Conservation (phyloP, 1,284 basidiomycete genomes). For the Acaromyces ingoldii region DNA sequence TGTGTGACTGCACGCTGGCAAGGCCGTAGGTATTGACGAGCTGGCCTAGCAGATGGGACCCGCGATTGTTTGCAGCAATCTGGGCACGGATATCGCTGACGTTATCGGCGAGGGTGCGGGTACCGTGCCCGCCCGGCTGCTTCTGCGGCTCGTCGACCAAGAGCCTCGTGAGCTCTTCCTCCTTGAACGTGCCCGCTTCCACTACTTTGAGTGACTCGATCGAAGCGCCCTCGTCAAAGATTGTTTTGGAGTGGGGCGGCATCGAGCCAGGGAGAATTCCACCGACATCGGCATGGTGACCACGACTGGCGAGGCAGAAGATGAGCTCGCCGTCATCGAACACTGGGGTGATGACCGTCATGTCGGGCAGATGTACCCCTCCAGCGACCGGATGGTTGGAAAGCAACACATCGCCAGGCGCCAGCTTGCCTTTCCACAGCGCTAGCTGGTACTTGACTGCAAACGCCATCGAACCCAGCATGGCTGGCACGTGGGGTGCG, state of each 20-base stretch:
- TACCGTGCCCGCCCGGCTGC: constrained; percentile 57
- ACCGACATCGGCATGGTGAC: constrained; percentile 63
- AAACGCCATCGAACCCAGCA: constrained; percentile 57
- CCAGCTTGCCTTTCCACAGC: constrained; percentile 53
- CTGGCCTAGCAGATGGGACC: constrained; percentile 55
- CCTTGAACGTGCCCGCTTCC: constrained; percentile 71
- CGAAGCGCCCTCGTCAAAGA: constrained; percentile 90
- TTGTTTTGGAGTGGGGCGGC: constrained; percentile 83
- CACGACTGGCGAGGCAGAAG: constrained; percentile 85
- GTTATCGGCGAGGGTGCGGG: constrained; percentile 65
- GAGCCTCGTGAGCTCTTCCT: constrained; percentile 66
- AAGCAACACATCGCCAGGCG: constrained; percentile 84
- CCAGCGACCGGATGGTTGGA: constrained; percentile 83
- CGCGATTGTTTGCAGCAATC: constrained; percentile 94
- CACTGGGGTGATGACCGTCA: constrained; percentile 86
- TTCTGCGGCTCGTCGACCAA: constrained; percentile 80
- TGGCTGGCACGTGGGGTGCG: constrained; percentile 74
- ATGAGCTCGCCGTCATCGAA: constrained; percentile 68
- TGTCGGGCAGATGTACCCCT: constrained; percentile 64
- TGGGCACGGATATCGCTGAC: constrained; percentile 91
- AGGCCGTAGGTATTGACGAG: constrained; percentile 83
- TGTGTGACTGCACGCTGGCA: constrained; percentile 66
- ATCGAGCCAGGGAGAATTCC: constrained; percentile 78
- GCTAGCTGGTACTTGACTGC: constrained; percentile 86
- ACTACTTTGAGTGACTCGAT: constrained; percentile 93